phyloP scores from a whole-genome alignment of 768 basidiomycete genomes.

The Russula sp. region DNA sequence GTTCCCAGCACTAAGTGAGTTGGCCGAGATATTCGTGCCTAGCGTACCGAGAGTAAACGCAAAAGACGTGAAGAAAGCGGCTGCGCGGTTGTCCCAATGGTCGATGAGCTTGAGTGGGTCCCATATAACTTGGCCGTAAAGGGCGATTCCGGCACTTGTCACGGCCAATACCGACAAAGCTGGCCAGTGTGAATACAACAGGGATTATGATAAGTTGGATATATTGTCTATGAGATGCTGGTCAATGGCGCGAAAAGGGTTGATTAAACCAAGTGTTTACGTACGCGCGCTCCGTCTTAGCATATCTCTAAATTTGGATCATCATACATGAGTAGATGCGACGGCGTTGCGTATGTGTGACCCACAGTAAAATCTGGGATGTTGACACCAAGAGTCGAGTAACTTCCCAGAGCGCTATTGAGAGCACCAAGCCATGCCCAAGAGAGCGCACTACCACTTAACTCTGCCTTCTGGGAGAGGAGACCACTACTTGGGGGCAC shows the following conservation, averaged over 20 bases:
- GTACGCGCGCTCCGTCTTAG: conserved; percentile 61
- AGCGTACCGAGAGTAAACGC: conserved; percentile 71
- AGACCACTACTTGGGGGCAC: conserved; percentile 62
- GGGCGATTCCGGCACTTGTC: conserved; percentile 66
- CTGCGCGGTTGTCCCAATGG: conserved; percentile 81
- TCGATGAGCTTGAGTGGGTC: conserved; percentile 75
- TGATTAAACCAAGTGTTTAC: conserved; percentile 29
- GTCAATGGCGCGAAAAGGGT: neutral
- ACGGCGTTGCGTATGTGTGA: neutral
- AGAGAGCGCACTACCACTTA: conserved; percentile 54
- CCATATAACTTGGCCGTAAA: conserved; percentile 70
- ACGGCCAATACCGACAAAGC: conserved; percentile 80
- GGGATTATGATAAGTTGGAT: conserved; percentile 76
- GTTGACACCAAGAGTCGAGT: conserved; percentile 70
- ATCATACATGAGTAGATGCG: neutral
- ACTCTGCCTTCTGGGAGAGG: conserved; percentile 47
- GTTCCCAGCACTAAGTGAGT: conserved; percentile 73
- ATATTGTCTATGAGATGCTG: conserved; percentile 51
- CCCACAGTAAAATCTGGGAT: conserved; percentile 79
- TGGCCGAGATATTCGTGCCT: conserved; percentile 68
- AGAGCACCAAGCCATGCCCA: conserved; percentile 80
- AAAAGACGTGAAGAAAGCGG: conserved; percentile 79
- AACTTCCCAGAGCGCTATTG: conserved; percentile 75
- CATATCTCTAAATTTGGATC: conserved; percentile 55
- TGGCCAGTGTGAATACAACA: conserved; percentile 67